Evolutionary conservation across 2,329 filamentous ascomycete genomes (phyloP), one percentile per base, ranked within the genome.

Genomic region (Pestalotiopsis sp.): DNA sequence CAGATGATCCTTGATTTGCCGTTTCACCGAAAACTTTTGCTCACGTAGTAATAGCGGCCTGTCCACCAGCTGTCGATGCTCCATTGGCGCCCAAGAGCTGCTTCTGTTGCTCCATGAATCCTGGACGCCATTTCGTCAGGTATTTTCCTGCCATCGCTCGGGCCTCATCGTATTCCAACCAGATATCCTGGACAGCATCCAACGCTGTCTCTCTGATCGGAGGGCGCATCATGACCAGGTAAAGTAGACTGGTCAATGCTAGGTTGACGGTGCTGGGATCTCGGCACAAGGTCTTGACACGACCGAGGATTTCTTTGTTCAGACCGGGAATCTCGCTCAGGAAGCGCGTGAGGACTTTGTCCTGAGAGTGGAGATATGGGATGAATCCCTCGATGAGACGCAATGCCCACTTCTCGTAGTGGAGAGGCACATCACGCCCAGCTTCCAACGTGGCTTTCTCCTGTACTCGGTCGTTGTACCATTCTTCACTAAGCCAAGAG

Each of bases 401-500:
- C 70, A 95, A 81, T 2, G 90, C 90, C 87, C 93, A 97, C 76
- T 89, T 89, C 69, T 94, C 90, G 79, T 97, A 98, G 78, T 96
- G 88, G 41, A 87, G 77, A 3, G 87, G 84, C 7, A 86, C 85
- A 56, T 86, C 83, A 12, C 78, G 62, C 77, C 80, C 41, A 79
- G 80, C n/a, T 77, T 76, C 66, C 79, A 83, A 68, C 71, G 78
- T 62, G 76, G 81, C 79, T 80, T 70, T 73, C 60, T 75, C 71
- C 68, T 86, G 82, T 39, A 94, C 80, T 58, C 85, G 90, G 78
- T 98, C 95, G 75, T 95, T 97, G 80, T 97, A 98, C 95, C 96
- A 99, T 81, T 99, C 96, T 79, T 99, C 96, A 74, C 92, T 97
- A 17, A 99, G 86, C 96, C 96, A 99, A 7, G 92, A 91, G 65